Percentiles rank a stretch among this genome's conserved stretches.
Conservation (phyloP, 768 basidiomycete species). For the Leccinum subtestaceum region DNA sequence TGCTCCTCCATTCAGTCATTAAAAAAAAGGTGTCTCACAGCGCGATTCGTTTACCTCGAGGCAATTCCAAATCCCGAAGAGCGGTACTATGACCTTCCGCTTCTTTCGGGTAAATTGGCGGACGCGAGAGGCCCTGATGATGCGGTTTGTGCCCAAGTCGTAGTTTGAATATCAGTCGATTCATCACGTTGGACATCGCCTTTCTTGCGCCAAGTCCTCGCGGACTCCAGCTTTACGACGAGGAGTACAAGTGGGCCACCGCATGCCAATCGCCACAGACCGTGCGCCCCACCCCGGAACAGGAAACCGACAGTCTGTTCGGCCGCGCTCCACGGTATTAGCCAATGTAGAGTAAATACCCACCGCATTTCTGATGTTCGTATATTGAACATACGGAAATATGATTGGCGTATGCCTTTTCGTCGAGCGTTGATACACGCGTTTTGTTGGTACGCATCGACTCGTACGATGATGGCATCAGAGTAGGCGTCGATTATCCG, state of each 20-base stretch:
- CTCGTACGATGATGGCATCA: background rate
- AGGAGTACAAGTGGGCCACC: background rate
- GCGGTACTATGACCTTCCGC: background rate
- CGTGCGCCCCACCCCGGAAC: background rate
- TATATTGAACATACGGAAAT: background rate
- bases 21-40: background rate
- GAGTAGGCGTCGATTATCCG: constrained; percentile 2
- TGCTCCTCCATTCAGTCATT: background rate
- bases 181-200: background rate
- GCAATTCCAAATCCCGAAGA: background rate
- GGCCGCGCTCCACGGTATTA: background rate
- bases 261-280: background rate
- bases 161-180: background rate
- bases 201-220: background rate
- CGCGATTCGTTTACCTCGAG: background rate
- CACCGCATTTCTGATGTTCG: background rate
- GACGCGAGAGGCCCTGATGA: background rate
- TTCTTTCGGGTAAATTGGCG: background rate
- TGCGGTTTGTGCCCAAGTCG: background rate
- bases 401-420: background rate
- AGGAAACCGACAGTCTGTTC: background rate
- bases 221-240: background rate
- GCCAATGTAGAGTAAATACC: background rate
- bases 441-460: background rate
- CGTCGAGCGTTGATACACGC: background rate